Evolutionary conservation across 2,329 filamentous ascomycete genomes (phyloP).

Genomic region (Neofusicoccum parvum): DNA sequence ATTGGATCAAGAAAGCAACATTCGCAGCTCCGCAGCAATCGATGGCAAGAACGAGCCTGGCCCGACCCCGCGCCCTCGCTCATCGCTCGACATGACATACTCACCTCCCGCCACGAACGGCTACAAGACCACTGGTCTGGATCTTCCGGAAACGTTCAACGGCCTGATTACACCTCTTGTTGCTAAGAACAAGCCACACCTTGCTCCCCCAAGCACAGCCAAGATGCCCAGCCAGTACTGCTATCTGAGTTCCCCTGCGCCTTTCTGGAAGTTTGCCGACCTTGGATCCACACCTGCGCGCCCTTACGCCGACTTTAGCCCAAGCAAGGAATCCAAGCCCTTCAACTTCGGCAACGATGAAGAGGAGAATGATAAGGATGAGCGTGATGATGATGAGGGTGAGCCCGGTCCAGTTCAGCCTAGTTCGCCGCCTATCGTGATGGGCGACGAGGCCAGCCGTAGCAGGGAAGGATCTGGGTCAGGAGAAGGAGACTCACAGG

Average conservation of each 20-base stretch:
- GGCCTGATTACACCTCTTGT: conserved; percentile 67
- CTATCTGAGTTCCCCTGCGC: conserved; percentile 81
- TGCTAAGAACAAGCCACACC: conserved; percentile 69
- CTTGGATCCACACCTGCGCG: conserved; percentile 71
- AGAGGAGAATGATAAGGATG: conserved; percentile 31
- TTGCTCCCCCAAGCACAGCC: conserved; percentile 78
- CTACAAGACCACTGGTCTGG: conserved; percentile 15
- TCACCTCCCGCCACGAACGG: conserved; percentile 18
- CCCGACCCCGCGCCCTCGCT: conserved; percentile 8
- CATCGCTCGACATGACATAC: conserved; percentile 14
- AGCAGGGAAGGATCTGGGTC: conserved; percentile 18
- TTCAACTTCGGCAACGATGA: conserved; percentile 30
- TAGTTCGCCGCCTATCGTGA: conserved; percentile 37
- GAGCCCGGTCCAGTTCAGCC: conserved; percentile 35
- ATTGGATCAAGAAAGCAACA: conserved; percentile 11
- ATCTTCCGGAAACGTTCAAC: conserved; percentile 28
- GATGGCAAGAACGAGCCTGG: conserved; percentile 18
- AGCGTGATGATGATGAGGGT: conserved; percentile 29
- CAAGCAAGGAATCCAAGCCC: conserved; percentile 39
- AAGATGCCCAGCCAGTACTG: conserved; percentile 83
- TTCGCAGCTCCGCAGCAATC: not conserved
- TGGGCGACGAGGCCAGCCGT: conserved; percentile 36
- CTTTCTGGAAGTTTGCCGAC: conserved; percentile 86
- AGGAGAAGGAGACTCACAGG: conserved; percentile 19
- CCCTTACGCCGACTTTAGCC: conserved; percentile 36